phyloP scores from a whole-genome alignment of 1,139 yeast genomes.

The Protomyces inundatus region DNA sequence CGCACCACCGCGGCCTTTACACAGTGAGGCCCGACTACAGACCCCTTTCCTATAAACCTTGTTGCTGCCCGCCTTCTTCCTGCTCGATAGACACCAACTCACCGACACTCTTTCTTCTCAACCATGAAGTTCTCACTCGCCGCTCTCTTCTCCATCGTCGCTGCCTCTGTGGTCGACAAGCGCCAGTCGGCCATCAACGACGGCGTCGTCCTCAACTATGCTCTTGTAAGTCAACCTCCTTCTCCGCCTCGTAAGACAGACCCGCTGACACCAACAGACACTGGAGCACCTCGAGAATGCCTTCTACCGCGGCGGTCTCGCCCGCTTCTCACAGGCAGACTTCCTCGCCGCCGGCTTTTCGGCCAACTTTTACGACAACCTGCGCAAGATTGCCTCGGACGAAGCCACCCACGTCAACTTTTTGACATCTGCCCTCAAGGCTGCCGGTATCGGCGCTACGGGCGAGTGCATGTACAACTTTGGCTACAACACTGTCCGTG shows the following conservation, averaged over 20 bases:
- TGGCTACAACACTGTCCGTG: constrained; percentile 25
- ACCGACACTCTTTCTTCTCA: neutral
- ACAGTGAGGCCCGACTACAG: no score
- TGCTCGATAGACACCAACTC: neutral
- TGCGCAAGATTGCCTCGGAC: constrained; percentile 29
- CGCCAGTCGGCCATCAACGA: constrained; percentile 27
- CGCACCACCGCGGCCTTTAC: no score
- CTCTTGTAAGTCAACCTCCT: constrained; percentile 10
- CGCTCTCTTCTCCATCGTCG: constrained; percentile 7
- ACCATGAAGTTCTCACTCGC: neutral
- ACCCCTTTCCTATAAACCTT: no score
- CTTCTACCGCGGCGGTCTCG: constrained; percentile 30
- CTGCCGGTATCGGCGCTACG: constrained; percentile 27
- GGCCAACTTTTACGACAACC: constrained; percentile 28
- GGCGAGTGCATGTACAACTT: constrained; percentile 31
- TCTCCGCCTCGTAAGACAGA: neutral
- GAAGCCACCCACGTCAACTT: constrained; percentile 26
- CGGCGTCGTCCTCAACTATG: constrained; percentile 32
- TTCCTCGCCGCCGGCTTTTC: constrained; percentile 31
- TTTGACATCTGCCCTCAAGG: constrained; percentile 13
- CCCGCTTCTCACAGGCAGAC: constrained; percentile 27
- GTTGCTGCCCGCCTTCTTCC: no score
- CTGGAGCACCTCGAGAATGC: constrained; percentile 32
- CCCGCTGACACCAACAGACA: constrained; percentile 4
- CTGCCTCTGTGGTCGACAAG: constrained; percentile 22